Conservation (phyloP, 169 alveolate genomes). For the Eimeria praecox region DNA sequence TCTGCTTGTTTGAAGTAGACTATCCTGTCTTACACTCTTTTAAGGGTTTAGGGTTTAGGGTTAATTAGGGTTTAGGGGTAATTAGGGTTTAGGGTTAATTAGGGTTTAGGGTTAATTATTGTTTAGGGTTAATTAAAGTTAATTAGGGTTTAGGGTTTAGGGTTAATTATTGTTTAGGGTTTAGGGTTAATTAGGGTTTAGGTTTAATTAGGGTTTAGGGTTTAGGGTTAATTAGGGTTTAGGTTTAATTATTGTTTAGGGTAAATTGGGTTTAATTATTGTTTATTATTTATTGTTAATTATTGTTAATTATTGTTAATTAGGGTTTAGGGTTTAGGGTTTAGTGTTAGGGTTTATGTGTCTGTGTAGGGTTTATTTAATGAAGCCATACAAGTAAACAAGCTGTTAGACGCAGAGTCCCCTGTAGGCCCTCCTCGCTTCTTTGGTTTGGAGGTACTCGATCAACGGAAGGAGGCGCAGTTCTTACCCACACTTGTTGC, state of each 20-base stretch:
- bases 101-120: too few relatives aligned
- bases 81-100: too few relatives aligned
- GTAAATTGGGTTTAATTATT: too few relatives aligned
- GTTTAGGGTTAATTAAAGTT: too few relatives aligned
- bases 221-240: too few relatives aligned
- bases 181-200: too few relatives aligned
- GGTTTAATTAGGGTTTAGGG: too few relatives aligned
- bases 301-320: too few relatives aligned
- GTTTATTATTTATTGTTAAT: too few relatives aligned
- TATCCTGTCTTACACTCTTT: not conserved
- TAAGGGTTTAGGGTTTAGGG: too few relatives aligned
- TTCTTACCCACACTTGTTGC: constrained; percentile 59
- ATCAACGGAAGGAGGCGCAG: constrained; percentile 75
- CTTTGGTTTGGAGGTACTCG: constrained; percentile 46
- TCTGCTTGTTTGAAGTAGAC: not conserved
- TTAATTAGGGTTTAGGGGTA: not conserved
- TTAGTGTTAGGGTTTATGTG: not conserved
- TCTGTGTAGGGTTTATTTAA: not conserved
- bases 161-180: too few relatives aligned
- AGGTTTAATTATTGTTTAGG: not conserved
- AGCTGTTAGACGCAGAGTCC: not conserved
- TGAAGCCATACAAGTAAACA: constrained; percentile 14
- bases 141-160: too few relatives aligned
- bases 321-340: not conserved
- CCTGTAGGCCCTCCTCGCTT: constrained; percentile 65